Conservation (phyloP, 176 grass and related monocot species). For the Musa schizocarpa region DNA sequence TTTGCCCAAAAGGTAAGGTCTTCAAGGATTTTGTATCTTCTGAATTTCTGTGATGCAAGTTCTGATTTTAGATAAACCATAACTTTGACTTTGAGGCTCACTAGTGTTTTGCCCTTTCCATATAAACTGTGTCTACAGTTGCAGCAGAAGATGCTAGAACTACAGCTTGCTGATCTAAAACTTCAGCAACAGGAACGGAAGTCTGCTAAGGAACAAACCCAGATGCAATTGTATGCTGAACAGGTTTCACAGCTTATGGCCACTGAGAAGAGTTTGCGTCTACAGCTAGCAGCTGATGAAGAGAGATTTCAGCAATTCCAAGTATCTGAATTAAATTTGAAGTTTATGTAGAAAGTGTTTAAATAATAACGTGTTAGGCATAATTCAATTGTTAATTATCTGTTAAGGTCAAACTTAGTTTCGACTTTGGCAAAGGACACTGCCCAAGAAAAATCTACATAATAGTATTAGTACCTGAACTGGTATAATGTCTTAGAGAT, state of each 20-base stretch:
- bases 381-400: too few relatives aligned
- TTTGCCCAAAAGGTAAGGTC: conserved; percentile 72
- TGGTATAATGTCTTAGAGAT: too few relatives aligned
- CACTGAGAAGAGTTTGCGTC: conserved; percentile 71
- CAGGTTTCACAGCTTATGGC: conserved; percentile 84
- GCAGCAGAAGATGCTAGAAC: conserved; percentile 81
- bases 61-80: background rate
- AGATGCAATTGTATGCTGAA: conserved; percentile 77
- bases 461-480: too few relatives aligned
- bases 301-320: conserved; percentile 95
- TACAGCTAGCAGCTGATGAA: conserved; percentile 74
- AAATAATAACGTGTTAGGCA: too few relatives aligned
- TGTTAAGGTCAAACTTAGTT: too few relatives aligned
- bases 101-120: background rate
- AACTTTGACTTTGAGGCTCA: background rate
- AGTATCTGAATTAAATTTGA: conserved; percentile 31
- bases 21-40: conserved; percentile 1
- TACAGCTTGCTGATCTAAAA: conserved; percentile 81
- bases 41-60: background rate
- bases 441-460: too few relatives aligned
- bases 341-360: background rate
- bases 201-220: conserved; percentile 67
- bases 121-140: background rate
- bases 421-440: too few relatives aligned
- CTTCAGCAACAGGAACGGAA: conserved; percentile 84